A percentile compares a stretch with the other conserved stretches of the same genome.
phyloP scores from a whole-genome alignment of 345 rosid genomes.

The Eucalyptus decipiens region DNA sequence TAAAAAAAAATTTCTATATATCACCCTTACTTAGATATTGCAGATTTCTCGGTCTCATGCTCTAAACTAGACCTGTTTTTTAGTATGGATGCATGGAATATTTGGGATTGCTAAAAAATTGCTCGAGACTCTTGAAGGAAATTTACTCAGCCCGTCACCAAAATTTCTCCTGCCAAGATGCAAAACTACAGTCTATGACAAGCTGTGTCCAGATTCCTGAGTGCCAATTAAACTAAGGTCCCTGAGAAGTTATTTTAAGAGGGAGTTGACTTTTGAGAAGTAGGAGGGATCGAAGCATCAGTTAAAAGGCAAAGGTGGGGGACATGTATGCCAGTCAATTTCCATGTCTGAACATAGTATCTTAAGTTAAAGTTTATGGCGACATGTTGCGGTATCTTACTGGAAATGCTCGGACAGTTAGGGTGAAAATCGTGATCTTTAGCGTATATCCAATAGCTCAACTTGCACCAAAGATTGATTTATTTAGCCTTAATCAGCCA shows the following conservation, averaged over 20 bases:
- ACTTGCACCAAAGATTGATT: background rate
- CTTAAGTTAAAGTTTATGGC: background rate
- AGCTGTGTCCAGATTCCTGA: background rate
- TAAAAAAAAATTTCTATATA: background rate
- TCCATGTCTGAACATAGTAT: background rate
- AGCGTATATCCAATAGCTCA: background rate
- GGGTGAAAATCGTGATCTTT: background rate
- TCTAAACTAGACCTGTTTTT: background rate
- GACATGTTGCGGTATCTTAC: background rate
- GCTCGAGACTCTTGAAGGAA: background rate
- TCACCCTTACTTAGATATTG: background rate
- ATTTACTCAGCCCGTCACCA: background rate
- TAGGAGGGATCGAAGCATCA: background rate
- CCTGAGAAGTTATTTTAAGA: background rate
- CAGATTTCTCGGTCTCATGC: background rate
- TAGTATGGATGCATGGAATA: background rate
- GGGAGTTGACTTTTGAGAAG: background rate
- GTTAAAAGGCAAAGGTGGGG: background rate
- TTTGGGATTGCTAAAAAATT: background rate
- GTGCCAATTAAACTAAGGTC: background rate
- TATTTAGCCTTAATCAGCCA: background rate
- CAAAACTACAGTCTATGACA: background rate
- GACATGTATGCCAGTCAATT: background rate
- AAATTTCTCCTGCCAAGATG: background rate
- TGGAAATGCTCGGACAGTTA: background rate